Conservation (phyloP, 345 rosid species). For the Brassica napus region DNA sequence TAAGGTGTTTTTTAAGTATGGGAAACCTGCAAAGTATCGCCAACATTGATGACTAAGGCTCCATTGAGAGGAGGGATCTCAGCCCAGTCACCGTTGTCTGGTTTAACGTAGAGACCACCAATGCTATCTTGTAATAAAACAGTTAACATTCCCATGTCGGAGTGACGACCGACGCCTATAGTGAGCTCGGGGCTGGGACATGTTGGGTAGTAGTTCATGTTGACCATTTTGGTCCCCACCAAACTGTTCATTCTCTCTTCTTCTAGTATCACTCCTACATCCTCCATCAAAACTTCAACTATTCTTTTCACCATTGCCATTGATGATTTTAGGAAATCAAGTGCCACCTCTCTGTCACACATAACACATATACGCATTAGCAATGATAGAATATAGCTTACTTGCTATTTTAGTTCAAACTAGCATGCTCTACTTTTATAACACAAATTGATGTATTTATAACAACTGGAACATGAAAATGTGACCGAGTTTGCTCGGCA, state of each 20-base stretch:
- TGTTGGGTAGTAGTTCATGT: conserved; percentile 63
- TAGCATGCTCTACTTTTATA: not conserved
- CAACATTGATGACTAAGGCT: conserved; percentile 49
- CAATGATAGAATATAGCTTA: not conserved
- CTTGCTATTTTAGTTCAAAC: not conserved
- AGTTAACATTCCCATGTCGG: conserved; percentile 60
- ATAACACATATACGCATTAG: not conserved
- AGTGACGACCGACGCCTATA: conserved; percentile 63
- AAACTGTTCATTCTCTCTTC: conserved; percentile 46
- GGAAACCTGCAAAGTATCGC: conserved; percentile 46
- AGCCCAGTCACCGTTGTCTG: conserved; percentile 43
- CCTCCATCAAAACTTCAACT: conserved; percentile 44
- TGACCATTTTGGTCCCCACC: conserved; percentile 46
- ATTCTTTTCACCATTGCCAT: conserved; percentile 47
- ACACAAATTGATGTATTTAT: not conserved
- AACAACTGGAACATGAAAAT: not conserved
- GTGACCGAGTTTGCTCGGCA: conserved; percentile 31
- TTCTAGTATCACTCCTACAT: conserved; percentile 44
- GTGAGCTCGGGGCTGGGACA: conserved; percentile 67
- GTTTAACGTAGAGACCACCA: conserved; percentile 63
- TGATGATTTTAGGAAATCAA: conserved; percentile 50
- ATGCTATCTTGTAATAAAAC: conserved; percentile 60
- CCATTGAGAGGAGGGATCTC: conserved; percentile 44
- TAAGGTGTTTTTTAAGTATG: not conserved
- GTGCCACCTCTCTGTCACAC: conserved; percentile 45